A percentile compares a stretch with the other conserved stretches of the same genome.
phyloP scores from a whole-genome alignment of 2,329 filamentous ascomycete species.

The Exophiala oligosperma region DNA sequence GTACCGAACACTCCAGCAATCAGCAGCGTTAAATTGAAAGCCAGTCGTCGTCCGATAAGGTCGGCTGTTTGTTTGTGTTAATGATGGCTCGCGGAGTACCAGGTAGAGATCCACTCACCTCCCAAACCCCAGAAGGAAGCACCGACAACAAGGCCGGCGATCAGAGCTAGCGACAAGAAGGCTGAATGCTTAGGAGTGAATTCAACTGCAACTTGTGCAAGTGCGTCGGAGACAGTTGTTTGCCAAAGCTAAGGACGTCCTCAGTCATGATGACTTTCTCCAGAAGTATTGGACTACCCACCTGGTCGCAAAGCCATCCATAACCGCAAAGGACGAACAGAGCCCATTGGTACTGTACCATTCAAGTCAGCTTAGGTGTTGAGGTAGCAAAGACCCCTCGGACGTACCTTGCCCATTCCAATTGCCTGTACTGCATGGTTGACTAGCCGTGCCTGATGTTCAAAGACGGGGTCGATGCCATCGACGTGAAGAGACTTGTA shows the following conservation, averaged over 20 bases:
- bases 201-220: conserved; percentile 12
- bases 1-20: conserved; percentile 52
- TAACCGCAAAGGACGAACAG: conserved; percentile 79
- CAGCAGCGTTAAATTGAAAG: conserved; percentile 59
- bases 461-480: conserved; percentile 16
- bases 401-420: conserved; percentile 50
- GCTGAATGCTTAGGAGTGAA: conserved; percentile 15
- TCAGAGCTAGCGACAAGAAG: conserved; percentile 55
- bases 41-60: conserved; percentile 54
- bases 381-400: not conserved
- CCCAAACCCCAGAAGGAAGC: conserved; percentile 56
- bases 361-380: not conserved
- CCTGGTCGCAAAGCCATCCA: conserved; percentile 70
- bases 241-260: conserved; percentile 38
- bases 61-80: conserved; percentile 41
- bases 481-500: conserved; percentile 12
- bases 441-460: conserved; percentile 13
- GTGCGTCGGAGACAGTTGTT: conserved; percentile 17
- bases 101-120: not conserved
- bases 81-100: conserved; percentile 28
- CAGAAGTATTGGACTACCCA: too few relatives aligned
- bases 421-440: conserved; percentile 19
- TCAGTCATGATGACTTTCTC: too few relatives aligned
- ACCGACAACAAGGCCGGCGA: conserved; percentile 56
- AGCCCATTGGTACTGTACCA: conserved; percentile 73